Base-by-base conservation (phyloP, 768 basidiomycete species). In the Kwoniella shandongensis region DNA sequence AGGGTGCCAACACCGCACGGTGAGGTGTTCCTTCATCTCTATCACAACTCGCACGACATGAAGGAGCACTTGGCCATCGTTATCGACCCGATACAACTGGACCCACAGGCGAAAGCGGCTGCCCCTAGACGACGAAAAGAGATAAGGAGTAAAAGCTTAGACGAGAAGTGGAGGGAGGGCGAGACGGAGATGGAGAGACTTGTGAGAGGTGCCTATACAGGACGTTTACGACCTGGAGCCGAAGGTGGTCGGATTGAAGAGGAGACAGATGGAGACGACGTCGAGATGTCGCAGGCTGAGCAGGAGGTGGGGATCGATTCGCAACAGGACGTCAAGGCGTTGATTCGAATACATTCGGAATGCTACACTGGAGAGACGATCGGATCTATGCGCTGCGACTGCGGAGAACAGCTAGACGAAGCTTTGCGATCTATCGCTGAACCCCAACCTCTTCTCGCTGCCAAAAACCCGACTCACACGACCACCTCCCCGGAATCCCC, bases 321-420 rank as follows among this genome's bases (percentile, higher is more conserved):
- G 35, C 13, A 59, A 4, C 25, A 54, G 8, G 75, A 76, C 52
- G 88, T 88, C 1, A 78, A 86, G 0, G 91, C 96, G 0, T 83
- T 98, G 49, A 85, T 99, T 41, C 86, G 96, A 36, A 91, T 99
- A 48, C 96, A 99, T 77, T 96, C 91, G 26, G 96, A 99, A 76
- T 99, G 96, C 76, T 98, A 91, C 79, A 99, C 96, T 0, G 96
- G 96, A 26, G 96, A 98, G 77, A 98, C 93, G 7, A 84, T 98
- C 57, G 96, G 96, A 86, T 91, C 81, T 25, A 92, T 96, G 88
- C 87, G 96, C 29, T 99, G 96, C 73, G 96, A 99, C 76, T 99
- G 96, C 72, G 96, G 96, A 13, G 93, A 98, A 77, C 96, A 99
- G 76, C 82, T 99, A 3, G 93, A 98, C 78, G 94, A 97, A 74